Conservation (phyloP, 2,329 filamentous ascomycete genomes). For the Curvularia sp. region DNA sequence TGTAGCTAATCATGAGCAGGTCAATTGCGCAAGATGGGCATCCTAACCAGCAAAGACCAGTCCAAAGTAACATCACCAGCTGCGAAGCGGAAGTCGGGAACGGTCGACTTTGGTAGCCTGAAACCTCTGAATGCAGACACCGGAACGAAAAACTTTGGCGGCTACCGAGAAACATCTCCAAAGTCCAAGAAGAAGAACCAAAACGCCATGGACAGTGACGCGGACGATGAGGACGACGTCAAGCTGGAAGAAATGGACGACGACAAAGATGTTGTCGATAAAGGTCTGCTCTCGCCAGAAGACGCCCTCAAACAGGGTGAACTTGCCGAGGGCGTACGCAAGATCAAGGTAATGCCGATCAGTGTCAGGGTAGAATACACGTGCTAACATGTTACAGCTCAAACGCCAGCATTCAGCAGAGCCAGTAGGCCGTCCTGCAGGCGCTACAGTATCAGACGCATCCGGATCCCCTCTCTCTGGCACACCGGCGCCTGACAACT, state of each 20-base stretch:
- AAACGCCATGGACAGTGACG: slow-evolving; percentile 74
- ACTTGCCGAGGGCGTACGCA: slow-evolving; percentile 79
- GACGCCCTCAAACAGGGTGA: slow-evolving; percentile 76
- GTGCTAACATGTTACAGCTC: slow-evolving; percentile 61
- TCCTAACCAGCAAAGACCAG: slow-evolving; percentile 73
- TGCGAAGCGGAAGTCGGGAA: slow-evolving; percentile 78
- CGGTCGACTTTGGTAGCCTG: slow-evolving; percentile 84
- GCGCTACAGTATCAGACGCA: slow-evolving; percentile 30
- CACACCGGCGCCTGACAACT: slow-evolving; percentile 28
- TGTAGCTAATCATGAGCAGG: slow-evolving; percentile 59
- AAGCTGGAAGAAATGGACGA: slow-evolving; percentile 68
- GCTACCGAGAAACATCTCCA: slow-evolving; percentile 73
- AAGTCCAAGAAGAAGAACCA: slow-evolving; percentile 60
- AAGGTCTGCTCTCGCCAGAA: slow-evolving; percentile 67
- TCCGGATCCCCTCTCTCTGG: slow-evolving; percentile 39
- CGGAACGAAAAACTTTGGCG: slow-evolving; percentile 89
- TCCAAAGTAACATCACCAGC: slow-evolving; percentile 64
- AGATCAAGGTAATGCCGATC: slow-evolving; percentile 73
- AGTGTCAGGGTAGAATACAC: background rate
- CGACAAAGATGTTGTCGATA: slow-evolving; percentile 64
- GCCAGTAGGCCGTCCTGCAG: slow-evolving; percentile 58
- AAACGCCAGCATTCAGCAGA: slow-evolving; percentile 82
- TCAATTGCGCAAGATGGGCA: slow-evolving; percentile 96
- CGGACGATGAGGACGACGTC: slow-evolving; percentile 71
- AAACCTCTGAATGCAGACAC: slow-evolving; percentile 77